Evolutionary conservation across 495 filamentous ascomycete genomes (phyloP), one percentile per base, ranked within the genome.

Genomic region (Hypoxylon lienhwacheense): DNA sequence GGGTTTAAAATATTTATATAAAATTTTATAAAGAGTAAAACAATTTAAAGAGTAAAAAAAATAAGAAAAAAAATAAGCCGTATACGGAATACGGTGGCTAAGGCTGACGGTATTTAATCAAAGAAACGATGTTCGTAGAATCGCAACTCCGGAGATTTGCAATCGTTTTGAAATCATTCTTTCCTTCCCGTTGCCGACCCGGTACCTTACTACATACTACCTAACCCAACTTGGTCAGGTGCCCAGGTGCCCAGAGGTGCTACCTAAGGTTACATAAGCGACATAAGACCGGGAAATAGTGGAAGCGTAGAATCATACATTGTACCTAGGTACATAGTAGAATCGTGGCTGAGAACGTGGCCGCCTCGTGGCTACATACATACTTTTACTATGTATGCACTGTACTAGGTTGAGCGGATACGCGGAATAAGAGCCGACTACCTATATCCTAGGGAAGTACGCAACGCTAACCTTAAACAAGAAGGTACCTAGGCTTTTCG

Each of bases 141-240:
- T 40, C 36, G 43, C 34, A 53, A 43, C 43, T 33, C 41, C 40
- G 35, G 58, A 53, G 58, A 61, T 61, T 61, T 61, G 58, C 58
- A 61, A 61, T 52, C 58, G 47, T 36, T 61, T 56, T 31, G 47
- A 56, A 61, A 61, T 56, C 58, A 56, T 34, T 20, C 22, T 44
- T 29, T 24, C 28, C 7, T 21, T 35, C 40, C 24, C 20, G 41
- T 33, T 43, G 14, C 28, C 25, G 15, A 35, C 8, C 7, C 16
- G 36, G 24, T 53, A 49, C 7, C 10, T 41, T 12, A 14, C 12
- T 7, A 7, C n/a, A 12, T 12, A 12, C 6, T 12, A 16, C 21
- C 19, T 25, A 12, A 7, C 20, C 39, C 15, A 14, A 4, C 39
- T 33, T 32, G 26, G 35, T 7, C 10, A 3, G 4, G 14, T 50